Percentiles rank a stretch among this genome's conserved stretches.
These are phyloP conservation scores for Hypoxylon sp. DNA, from an alignment of 2,329 filamentous ascomycete species.

Conservation along the genomic window DNA sequence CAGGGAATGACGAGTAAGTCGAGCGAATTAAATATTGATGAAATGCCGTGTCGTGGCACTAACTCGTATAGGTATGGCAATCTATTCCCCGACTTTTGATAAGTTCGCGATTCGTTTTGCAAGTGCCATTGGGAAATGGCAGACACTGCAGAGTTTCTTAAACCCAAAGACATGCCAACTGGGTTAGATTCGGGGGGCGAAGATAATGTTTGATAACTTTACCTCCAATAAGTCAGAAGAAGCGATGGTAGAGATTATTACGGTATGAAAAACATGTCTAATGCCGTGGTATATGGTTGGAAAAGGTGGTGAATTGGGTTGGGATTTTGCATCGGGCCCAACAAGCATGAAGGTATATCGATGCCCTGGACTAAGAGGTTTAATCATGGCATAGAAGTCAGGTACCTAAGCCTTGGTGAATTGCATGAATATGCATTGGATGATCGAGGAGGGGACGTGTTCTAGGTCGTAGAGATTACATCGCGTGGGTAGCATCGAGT, in stretches of 20 bases:
- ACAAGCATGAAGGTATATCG: conserved; percentile 18
- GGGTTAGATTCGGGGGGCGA: conserved; percentile 20
- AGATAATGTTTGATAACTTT: conserved; percentile 16
- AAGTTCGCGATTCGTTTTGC: conserved; percentile 28
- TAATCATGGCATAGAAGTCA: conserved; percentile 29
- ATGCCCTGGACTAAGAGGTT: conserved; percentile 11
- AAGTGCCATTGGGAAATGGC: conserved; percentile 8
- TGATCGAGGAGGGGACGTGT: conserved; percentile 7
- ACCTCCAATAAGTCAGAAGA: conserved; percentile 13
- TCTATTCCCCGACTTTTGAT: conserved; percentile 82
- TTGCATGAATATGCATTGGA: conserved; percentile 31
- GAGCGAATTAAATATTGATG: conserved; percentile 22
- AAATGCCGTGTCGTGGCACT: conserved; percentile 15
- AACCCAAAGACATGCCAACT: conserved; percentile 21
- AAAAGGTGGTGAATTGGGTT: conserved; percentile 5
- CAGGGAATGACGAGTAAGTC: conserved; percentile 88
- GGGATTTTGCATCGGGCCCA: conserved; percentile 11
- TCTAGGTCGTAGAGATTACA: conserved; percentile 11
- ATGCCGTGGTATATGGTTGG: conserved; percentile 19
- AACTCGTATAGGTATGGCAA: conserved; percentile 73
- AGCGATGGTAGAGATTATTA: conserved; percentile 11
- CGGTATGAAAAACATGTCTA: conserved; percentile 20
- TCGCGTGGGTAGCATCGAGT: conserved; percentile 17
- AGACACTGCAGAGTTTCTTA: conserved; percentile 16
- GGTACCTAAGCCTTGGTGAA: conserved; percentile 35